A percentile compares a stretch with the other conserved stretches of the same genome.
Conservation (phyloP, 2,329 filamentous ascomycete species). For the Monilinia polystroma region DNA sequence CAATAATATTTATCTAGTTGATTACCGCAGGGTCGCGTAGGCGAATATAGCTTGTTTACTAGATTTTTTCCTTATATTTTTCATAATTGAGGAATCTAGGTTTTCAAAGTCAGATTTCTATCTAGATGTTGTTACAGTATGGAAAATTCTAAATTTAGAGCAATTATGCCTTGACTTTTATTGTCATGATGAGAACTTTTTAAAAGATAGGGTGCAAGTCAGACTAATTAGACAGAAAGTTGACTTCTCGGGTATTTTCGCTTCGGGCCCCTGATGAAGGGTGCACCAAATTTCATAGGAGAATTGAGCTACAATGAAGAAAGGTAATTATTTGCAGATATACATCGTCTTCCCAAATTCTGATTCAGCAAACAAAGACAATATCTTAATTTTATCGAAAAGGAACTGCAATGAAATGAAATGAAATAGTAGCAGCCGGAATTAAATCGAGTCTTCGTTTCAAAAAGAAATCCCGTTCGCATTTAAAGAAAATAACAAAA, state of each 20-base stretch:
- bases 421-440: no score
- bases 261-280: conserved; percentile 1
- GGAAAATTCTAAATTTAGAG: not conserved
- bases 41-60: not conserved
- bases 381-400: not conserved
- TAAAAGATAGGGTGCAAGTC: no score
- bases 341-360: no score
- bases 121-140: not conserved
- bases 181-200: not conserved
- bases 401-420: not conserved
- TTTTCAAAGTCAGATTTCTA: not conserved
- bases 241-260: not conserved
- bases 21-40: not conserved
- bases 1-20: not conserved
- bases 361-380: not conserved
- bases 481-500: no score
- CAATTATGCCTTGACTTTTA: no score
- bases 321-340: no score
- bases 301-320: not conserved
- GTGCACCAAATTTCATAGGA: not conserved
- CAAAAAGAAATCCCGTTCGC: no score
- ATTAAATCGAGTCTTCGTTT: not conserved
- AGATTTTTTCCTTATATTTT: not conserved
- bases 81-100: not conserved
- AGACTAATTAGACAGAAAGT: not conserved